Evolutionary conservation across 208 protist genomes (phyloP), one percentile per base, ranked within the genome.

Genomic region (Endotrypanum monterogeii): DNA sequence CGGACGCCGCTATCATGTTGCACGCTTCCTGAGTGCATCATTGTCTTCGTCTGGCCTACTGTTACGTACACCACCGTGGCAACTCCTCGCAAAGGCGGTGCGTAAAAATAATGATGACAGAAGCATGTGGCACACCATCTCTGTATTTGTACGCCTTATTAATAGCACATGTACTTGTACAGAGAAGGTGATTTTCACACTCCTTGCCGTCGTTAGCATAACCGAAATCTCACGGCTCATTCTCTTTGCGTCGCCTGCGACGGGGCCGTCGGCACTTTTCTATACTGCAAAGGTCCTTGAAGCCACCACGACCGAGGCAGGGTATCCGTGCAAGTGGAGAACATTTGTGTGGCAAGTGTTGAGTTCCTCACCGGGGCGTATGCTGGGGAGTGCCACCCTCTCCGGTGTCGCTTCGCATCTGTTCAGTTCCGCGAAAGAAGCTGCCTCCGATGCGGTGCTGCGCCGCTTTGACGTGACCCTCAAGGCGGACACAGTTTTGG

Each of bases 401-500:
- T 68, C 67, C 54, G 18, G 35, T n/a, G 52, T 78, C 76, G 39
- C 28, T 35, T 71, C 71, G 46, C 73, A 71, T 20, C 41, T 82
- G 18, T 37, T 78, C 46, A 50, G 32, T 25, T 67, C 74, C 16
- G 67, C 65, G 50, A 52, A 65, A 23, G 57, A 85, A 32, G 67
- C 77, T 32, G 66, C 70, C 6, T 78, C 78, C 25, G 74, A 83
- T 48, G 61, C 32, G 51, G 58, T 80, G 46, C 67, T 86, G 57
- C 73, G 72, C 12, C 35, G 25, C 51, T 32, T 77, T 2, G 68
- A 75, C 41, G 46, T 63, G 14, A 67, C 60, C 50, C 50, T 92
- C 58, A 77, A 82, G 41, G 50, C 71, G 37, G 76, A 82, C 58
- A 78, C 83, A 2, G 57, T 88, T 52, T 74, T 92, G 28, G 73